Base-by-base conservation (phyloP, 148 eudicot species). In the Camellia granthamiana region DNA sequence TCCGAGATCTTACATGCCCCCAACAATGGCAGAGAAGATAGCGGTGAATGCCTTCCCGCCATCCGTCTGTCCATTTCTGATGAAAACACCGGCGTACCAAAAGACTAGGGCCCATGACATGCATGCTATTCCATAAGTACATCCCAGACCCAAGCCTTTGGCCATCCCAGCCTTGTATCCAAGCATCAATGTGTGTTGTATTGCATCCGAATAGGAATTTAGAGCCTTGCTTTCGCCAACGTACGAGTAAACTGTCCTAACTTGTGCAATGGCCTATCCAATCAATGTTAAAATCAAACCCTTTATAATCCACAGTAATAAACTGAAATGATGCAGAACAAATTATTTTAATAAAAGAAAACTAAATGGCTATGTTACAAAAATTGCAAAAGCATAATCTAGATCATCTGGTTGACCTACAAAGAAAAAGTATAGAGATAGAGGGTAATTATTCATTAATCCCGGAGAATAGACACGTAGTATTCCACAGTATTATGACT, bases 161-260 rank as follows among this genome's bases (percentile, higher is more conserved):
- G 99, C 99, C 98, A 97, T 97, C 70, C 99, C 99, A 77, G 99
- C 99, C 82, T 97, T 97, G 88, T 97, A 97, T 8, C 99, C 99
- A 43, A 97, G 96, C 82, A 94, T 88, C 72, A 97, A 84, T 1
- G 99, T 97, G 78, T 94, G 90, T 69, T 97, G 99, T 66, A 97
- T 97, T 3, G 98, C 92, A 88, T 97, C 98, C 7, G 99, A 97
- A 82, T 94, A 97, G 3, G 97, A 87, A 81, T 90, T 85, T 2
- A 97, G 91, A 21, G 98, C 93, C 83, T 94, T 97, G 78, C 72
- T 91, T 88, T 97, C 99, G 16, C 99, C 99, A 56, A 91, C 98
- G 77, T 92, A 97, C 0, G 99, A 97, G 84, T 97, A 97, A 51
- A 97, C 99, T 3, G 99, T 97, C 81, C 99, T 88, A 56, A 94